Conservation (phyloP, 805 yeast species). For the Scheffersomyces lignosus region DNA sequence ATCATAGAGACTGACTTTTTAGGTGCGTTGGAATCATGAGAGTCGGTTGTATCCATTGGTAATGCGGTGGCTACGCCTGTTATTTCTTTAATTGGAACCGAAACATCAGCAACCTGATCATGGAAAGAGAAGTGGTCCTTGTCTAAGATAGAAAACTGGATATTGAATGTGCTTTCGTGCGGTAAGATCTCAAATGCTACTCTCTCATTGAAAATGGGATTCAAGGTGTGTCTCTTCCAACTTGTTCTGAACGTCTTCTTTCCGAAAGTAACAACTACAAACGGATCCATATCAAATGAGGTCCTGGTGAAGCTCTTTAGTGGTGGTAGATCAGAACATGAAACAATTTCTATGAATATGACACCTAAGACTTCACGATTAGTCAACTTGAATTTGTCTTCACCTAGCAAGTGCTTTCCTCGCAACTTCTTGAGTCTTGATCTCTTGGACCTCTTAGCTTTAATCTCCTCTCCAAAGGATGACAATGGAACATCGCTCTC, state of each 20-base stretch:
- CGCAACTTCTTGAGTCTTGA: slow-evolving; percentile 13
- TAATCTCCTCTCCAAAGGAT: not conserved
- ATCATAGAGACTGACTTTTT: slow-evolving; percentile 1
- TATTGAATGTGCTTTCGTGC: slow-evolving; percentile 62
- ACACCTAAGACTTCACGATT: slow-evolving; percentile 60
- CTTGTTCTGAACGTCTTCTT: slow-evolving; percentile 83
- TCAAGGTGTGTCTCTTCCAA: slow-evolving; percentile 76
- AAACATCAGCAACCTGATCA: slow-evolving; percentile 73
- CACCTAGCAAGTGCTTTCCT: slow-evolving; percentile 6
- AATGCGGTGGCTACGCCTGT: slow-evolving; percentile 25
- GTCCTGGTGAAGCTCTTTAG: slow-evolving; percentile 66
- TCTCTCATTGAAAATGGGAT: slow-evolving; percentile 80
- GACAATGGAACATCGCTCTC: not conserved
- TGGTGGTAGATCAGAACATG: slow-evolving; percentile 79
- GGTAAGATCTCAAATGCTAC: slow-evolving; percentile 74
- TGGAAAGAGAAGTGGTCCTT: slow-evolving; percentile 81
- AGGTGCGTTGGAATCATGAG: not conserved
- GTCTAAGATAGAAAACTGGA: slow-evolving; percentile 76
- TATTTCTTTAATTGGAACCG: slow-evolving; percentile 55
- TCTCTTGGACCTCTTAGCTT: slow-evolving; percentile 4
- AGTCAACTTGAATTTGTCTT: slow-evolving; percentile 35
- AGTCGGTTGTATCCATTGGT: not conserved
- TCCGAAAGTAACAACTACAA: slow-evolving; percentile 88
- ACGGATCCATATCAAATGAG: slow-evolving; percentile 95
- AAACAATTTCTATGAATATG: slow-evolving; percentile 69